These are phyloP conservation scores for Penicillium macrosclerotiorum DNA, from an alignment of 495 filamentous ascomycete species.

Conservation along the genomic window DNA sequence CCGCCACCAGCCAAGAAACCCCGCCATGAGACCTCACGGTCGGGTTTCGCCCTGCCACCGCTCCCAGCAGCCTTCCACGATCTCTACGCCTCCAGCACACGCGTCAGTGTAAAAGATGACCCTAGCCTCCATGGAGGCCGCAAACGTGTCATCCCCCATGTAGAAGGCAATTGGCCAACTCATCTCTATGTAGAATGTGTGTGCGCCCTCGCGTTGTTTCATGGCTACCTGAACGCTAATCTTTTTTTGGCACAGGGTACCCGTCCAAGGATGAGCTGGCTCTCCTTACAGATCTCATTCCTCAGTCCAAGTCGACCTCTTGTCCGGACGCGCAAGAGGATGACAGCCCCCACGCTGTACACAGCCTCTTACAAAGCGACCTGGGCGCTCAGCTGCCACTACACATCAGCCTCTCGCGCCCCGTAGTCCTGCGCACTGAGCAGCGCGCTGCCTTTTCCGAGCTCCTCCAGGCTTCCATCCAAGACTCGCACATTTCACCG, in stretches of 20 bases:
- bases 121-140: constrained; percentile 82
- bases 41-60: constrained; percentile 62
- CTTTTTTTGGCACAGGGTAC: constrained; percentile 55
- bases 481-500: constrained; percentile 41
- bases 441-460: constrained; percentile 63
- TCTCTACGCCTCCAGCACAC: constrained; percentile 75
- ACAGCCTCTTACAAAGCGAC: constrained; percentile 70
- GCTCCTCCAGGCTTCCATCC: constrained; percentile 31
- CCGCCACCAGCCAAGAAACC: constrained; percentile 27
- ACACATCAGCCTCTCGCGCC: constrained; percentile 84
- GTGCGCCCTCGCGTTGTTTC: constrained; percentile 22
- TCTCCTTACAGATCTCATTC: constrained; percentile 53
- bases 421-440: constrained; percentile 63
- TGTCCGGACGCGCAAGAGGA: constrained; percentile 1
- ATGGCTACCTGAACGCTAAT: not conserved
- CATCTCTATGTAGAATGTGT: constrained; percentile 93
- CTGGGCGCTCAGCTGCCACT: constrained; percentile 77
- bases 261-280: constrained; percentile 57
- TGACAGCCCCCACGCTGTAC: constrained; percentile 19
- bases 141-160: constrained; percentile 75
- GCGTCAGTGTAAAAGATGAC: constrained; percentile 74
- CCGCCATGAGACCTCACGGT: constrained; percentile 9
- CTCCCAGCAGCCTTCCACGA: constrained; percentile 82
- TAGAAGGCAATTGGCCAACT: constrained; percentile 88
- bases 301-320: constrained; percentile 36